These are phyloP conservation scores for Tolypocladium guangdongense DNA, from an alignment of 2,329 filamentous ascomycete species.

Conservation along the genomic window DNA sequence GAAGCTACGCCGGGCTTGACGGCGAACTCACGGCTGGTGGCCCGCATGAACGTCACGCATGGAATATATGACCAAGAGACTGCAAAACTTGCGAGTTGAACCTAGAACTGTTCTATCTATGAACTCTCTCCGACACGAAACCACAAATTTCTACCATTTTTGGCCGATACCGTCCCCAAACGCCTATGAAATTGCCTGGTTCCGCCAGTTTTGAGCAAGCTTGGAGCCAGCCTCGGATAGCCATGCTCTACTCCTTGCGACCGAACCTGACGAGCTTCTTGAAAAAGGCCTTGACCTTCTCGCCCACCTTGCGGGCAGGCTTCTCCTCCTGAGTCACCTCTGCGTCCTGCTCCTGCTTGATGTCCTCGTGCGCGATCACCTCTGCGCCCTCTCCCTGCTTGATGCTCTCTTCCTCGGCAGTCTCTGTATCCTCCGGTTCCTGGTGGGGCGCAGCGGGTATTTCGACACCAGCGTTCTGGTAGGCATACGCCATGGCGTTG, in stretches of 20 bases:
- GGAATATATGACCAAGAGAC: no score
- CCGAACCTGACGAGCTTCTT: not conserved
- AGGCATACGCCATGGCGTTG: not conserved
- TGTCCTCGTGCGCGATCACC: not conserved
- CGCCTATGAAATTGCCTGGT: not conserved
- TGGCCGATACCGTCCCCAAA: not conserved
- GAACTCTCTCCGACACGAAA: not conserved
- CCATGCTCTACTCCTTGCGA: not conserved
- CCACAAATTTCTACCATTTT: not conserved
- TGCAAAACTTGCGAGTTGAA: not conserved
- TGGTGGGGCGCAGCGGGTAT: not conserved
- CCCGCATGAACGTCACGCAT: no score
- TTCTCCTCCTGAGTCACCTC: not conserved
- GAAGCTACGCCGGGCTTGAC: not conserved
- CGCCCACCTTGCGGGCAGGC: not conserved
- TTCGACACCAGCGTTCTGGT: not conserved
- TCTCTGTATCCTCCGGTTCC: not conserved
- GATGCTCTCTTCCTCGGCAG: not conserved
- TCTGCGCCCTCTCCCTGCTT: not conserved
- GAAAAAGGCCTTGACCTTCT: not conserved
- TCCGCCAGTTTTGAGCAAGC: not conserved
- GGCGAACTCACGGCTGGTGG: not conserved
- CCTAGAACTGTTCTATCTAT: not conserved
- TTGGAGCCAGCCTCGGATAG: not conserved
- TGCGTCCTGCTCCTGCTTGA: not conserved